Conservation (phyloP, 2,329 filamentous ascomycete genomes). For the Fusarium bulbicola region DNA sequence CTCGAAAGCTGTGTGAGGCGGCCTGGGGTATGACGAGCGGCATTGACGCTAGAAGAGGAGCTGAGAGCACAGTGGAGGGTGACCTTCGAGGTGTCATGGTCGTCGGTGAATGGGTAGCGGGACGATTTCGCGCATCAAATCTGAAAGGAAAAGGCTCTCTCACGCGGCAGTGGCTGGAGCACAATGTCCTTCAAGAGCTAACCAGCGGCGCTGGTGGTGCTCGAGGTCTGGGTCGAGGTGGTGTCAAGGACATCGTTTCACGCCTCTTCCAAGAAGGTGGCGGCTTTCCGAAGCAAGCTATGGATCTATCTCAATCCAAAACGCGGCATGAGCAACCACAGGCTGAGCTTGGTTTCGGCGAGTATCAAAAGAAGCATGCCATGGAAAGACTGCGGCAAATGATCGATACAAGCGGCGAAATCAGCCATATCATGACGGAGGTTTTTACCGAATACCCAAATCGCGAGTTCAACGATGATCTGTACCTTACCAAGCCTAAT, state of each 20-base stretch:
- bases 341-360: conserved; percentile 73
- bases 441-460: conserved; percentile 88
- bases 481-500: conserved; percentile 86
- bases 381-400: conserved; percentile 79
- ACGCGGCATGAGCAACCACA: conserved; percentile 63
- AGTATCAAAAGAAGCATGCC: conserved; percentile 75
- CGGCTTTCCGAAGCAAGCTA: conserved; percentile 72
- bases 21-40: conserved; percentile 81
- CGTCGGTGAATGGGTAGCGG: conserved; percentile 85
- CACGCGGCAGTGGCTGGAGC: conserved; percentile 80
- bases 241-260: conserved; percentile 76
- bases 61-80: conserved; percentile 73
- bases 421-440: conserved; percentile 81
- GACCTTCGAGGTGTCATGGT: conserved; percentile 87
- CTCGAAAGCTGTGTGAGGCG: conserved; percentile 83
- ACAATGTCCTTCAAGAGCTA: conserved; percentile 73
- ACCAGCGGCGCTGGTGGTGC: conserved; percentile 76
- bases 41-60: conserved; percentile 73
- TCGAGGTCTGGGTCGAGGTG: conserved; percentile 76
- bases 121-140: conserved; percentile 67
- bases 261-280: conserved; percentile 83
- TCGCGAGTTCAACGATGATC: conserved; percentile 92
- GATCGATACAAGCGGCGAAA: conserved; percentile 81
- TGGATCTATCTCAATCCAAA: conserved; percentile 53
- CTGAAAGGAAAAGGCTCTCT: conserved; percentile 57